A percentile compares a stretch with the other conserved stretches of the same genome.
Conservation (phyloP, 129 eudicot species). For the Tagetes erecta region DNA sequence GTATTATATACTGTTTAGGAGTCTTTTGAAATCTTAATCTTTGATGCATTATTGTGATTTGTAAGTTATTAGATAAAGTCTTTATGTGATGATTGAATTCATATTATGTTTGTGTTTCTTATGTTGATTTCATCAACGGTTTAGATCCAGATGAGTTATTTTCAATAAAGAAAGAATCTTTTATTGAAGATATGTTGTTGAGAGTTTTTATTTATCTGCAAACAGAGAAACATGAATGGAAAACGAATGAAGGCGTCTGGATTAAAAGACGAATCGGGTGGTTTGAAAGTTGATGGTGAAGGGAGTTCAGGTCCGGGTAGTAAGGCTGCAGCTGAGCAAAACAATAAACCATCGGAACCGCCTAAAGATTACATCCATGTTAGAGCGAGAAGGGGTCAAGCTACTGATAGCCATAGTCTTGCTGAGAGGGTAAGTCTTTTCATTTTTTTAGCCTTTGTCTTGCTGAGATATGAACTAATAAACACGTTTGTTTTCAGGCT, state of each 20-base stretch:
- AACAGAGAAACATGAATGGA: conserved; percentile 51
- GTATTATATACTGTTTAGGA: too few relatives aligned
- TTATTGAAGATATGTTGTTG: not conserved
- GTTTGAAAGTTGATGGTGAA: conserved; percentile 57
- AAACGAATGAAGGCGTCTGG: conserved; percentile 52
- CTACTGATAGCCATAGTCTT: conserved; percentile 95
- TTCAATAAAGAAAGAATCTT: not conserved
- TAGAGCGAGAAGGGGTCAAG: conserved; percentile 98
- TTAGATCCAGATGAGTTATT: conserved; percentile 19
- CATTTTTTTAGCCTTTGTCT: not conserved
- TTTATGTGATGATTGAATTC: not conserved
- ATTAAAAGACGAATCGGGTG: conserved; percentile 42
- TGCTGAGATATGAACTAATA: not conserved
- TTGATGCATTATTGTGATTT: not conserved
- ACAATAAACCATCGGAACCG: conserved; percentile 51
- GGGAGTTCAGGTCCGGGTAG: conserved; percentile 49
- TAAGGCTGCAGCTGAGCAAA: conserved; percentile 41
- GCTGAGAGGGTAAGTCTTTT: conserved; percentile 74
- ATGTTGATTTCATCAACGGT: not conserved
- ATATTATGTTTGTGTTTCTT: conserved; percentile 5
- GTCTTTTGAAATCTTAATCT: not conserved
- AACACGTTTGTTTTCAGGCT: conserved; percentile 45
- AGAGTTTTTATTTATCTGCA: not conserved
- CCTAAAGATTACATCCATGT: conserved; percentile 94
- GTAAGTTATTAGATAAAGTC: not conserved